Evolutionary conservation across 2,329 filamentous ascomycete genomes (phyloP).

Genomic region (Fusarium pininemorale): DNA sequence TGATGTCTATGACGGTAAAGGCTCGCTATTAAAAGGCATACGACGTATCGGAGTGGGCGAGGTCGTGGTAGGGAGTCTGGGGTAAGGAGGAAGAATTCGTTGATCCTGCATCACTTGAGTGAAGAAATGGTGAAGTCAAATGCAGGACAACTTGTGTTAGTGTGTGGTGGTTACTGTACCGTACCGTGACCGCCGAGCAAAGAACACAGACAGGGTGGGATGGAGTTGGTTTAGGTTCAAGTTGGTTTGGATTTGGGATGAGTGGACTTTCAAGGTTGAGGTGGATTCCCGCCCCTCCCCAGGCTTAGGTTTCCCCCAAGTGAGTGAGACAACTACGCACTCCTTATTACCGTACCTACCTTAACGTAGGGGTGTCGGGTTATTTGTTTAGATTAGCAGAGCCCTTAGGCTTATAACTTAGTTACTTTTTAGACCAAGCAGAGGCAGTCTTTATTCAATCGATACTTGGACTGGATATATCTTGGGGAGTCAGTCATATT

Average conservation of each 20-base stretch:
- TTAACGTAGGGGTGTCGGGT: background rate
- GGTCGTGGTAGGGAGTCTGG: background rate
- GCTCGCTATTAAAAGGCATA: conserved; percentile 15
- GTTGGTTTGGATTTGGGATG: conserved; percentile 27
- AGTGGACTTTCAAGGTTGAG: conserved; percentile 21
- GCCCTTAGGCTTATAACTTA: background rate
- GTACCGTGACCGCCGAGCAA: conserved; percentile 24
- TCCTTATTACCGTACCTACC: background rate
- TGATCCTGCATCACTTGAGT: conserved; percentile 13
- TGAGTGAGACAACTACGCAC: background rate
- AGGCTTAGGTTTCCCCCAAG: background rate
- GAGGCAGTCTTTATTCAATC: background rate
- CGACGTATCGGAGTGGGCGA: conserved; percentile 9
- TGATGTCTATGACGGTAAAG: conserved; percentile 24
- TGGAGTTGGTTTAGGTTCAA: conserved; percentile 21
- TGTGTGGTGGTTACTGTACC: conserved; percentile 22
- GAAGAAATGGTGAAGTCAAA: conserved; percentile 9
- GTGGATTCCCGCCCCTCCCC: conserved; percentile 29
- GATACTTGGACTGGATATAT: background rate
- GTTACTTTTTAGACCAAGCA: background rate
- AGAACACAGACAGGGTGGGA: background rate
- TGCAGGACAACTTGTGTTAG: conserved; percentile 16
- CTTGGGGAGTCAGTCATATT: background rate
- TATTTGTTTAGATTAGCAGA: background rate
- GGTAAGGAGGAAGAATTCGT: background rate